Percentiles rank a stretch among this genome's conserved stretches.
phyloP scores from a whole-genome alignment of 1,284 basidiomycete genomes.

The Tranzscheliella williamsii region DNA sequence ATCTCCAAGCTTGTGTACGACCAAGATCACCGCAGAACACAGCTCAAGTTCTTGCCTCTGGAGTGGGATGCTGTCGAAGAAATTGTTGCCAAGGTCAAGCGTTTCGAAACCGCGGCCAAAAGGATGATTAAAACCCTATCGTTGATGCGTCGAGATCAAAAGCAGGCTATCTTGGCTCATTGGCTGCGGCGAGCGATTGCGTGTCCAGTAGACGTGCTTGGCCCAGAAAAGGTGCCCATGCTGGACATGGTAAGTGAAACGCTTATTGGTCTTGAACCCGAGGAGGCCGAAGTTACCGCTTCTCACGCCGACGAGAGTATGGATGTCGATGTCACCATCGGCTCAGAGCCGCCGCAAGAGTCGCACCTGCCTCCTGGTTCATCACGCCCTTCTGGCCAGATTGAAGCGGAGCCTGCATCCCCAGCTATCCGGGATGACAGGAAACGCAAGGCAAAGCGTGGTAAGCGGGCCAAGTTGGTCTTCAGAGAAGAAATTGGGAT shows the following conservation, averaged over 20 bases:
- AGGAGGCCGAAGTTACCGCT: conserved; percentile 3
- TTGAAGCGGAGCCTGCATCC: conserved; percentile 19
- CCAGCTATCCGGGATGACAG: conserved; percentile 24
- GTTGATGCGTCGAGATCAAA: conserved; percentile 37
- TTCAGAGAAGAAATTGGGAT: conserved; percentile 56
- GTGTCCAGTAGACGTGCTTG: conserved; percentile 43
- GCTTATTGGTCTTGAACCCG: conserved; percentile 7
- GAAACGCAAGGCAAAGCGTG: conserved; percentile 45
- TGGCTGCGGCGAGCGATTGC: conserved; percentile 39
- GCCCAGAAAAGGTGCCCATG: conserved; percentile 37
- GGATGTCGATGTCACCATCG: conserved; percentile 1
- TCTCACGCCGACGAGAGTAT: conserved; percentile 10
- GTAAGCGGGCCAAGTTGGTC: conserved; percentile 57
- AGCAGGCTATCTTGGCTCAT: conserved; percentile 25
- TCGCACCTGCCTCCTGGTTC: conserved; percentile 1
- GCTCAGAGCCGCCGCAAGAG: not conserved
- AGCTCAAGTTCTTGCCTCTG: conserved; percentile 35
- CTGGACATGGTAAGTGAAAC: conserved; percentile 29
- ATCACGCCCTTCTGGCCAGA: conserved; percentile 4
- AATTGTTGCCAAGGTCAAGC: conserved; percentile 33
- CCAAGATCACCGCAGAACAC: conserved; percentile 30
- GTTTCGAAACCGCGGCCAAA: conserved; percentile 35
- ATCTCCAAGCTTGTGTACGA: conserved; percentile 37
- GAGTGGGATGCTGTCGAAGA: conserved; percentile 42
- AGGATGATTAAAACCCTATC: conserved; percentile 45